Conservation (phyloP, 768 basidiomycete genomes). For the Russula vinacea region DNA sequence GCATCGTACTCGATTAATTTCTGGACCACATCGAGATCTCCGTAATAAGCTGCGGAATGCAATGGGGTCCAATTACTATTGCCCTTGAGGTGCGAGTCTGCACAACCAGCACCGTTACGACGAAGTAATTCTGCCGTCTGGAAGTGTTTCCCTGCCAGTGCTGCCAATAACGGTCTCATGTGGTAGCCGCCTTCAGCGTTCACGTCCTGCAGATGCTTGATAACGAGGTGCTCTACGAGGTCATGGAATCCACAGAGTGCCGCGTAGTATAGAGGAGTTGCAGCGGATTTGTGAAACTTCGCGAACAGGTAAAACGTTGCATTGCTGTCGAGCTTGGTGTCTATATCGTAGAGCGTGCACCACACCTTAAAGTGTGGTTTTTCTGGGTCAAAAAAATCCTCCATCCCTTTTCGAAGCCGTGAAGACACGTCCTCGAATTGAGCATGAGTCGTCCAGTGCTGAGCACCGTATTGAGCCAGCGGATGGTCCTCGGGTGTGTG, state of each 20-base stretch:
- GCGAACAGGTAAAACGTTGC: background rate
- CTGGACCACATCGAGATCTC: background rate
- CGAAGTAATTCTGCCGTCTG: background rate
- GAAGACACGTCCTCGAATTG: background rate
- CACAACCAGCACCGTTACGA: background rate
- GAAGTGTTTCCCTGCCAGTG: background rate
- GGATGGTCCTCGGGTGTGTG: background rate
- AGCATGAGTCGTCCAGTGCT: background rate
- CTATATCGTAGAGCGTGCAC: background rate
- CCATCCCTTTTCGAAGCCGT: background rate
- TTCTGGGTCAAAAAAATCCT: background rate
- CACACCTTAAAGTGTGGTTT: background rate
- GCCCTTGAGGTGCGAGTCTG: background rate
- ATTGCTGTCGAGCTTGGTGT: background rate
- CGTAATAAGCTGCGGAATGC: background rate
- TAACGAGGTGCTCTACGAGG: background rate
- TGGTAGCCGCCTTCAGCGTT: background rate
- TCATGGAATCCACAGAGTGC: background rate
- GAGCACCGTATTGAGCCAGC: background rate
- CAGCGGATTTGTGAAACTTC: background rate
- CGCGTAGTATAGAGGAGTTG: background rate
- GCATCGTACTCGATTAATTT: conserved; percentile 1
- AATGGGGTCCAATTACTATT: no score
- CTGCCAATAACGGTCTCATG: background rate
- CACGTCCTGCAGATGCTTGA: background rate